Base-by-base conservation (phyloP, 2,329 filamentous ascomycete genomes). In the Cryphonectria nitschkei region DNA sequence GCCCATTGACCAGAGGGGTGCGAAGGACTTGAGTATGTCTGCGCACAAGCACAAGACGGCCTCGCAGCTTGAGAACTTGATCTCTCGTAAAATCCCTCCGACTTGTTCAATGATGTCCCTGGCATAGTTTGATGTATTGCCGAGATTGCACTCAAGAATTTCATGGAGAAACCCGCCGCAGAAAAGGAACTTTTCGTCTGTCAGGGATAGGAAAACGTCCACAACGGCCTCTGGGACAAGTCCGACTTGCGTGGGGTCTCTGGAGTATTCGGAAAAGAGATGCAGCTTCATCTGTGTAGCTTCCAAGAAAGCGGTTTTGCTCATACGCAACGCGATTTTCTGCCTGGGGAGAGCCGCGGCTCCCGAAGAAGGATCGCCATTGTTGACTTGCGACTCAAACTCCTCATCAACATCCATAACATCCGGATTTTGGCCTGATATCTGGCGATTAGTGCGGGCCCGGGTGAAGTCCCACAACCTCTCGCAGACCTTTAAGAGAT, bases 1-100 rank as follows among this genome's bases (percentile, higher is more conserved):
- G 56, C 87, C 84, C 32, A 88, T 84, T 1, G 85, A 81, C 93
- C 93, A 96, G 54, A 88, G 82, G 16, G 82, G 79, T 54, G 89
- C 86, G 67, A 93, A 85, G 50, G 87, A 88, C 67, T 87, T 82
- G 78, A 97, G 86, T 68, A 93, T 82, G 63, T 91, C 88, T 34
- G 97, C 84, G 73, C 90, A 91, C 26, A 90, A 83, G 61, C 86
- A 87, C 65, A 94, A 82, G 4, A 92, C 89, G 29, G 90, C 88
- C 80, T 98, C 95, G 73, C 92, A 95, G 74, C 89, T 89, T 70
- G 90, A 89, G 75, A 91, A 91, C 39, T 88, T 86, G 70, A 89
- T 87, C 3, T 84, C 82, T 19, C 83, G 81, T 32, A 91, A 84
- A 8, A 90, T 81, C 0, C 76, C 77, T 1, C 87, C 88, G 6